Percentiles rank a stretch among this genome's conserved stretches.
Evolutionary conservation across 768 basidiomycete genomes (phyloP).

Genomic region (Ramaria sp.): DNA sequence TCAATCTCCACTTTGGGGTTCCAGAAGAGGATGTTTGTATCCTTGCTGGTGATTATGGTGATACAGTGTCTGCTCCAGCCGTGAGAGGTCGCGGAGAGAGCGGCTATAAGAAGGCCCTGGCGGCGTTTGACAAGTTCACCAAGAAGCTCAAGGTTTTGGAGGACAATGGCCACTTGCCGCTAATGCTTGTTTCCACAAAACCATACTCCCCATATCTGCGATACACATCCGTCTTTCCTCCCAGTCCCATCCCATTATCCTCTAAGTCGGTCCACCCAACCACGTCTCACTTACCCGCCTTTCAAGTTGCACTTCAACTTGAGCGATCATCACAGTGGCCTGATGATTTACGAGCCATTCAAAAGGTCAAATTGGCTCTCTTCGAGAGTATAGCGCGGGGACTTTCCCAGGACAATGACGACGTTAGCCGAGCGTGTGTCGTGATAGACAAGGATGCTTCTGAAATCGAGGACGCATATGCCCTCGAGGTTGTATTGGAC

Average conservation of each 20-base stretch:
- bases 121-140: constrained; percentile 72
- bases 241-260: constrained; percentile 50
- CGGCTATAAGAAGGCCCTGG: constrained; percentile 65
- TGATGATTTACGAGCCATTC: constrained; percentile 84
- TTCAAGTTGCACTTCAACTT: constrained; percentile 76
- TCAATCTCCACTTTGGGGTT: constrained; percentile 70
- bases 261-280: constrained; percentile 31
- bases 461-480: constrained; percentile 55
- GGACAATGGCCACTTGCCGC: constrained; percentile 48
- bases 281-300: constrained; percentile 56
- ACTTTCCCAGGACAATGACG: constrained; percentile 33
- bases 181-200: constrained; percentile 57
- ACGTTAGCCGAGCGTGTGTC: constrained; percentile 46
- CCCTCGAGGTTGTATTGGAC: constrained; percentile 68
- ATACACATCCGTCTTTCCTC: constrained; percentile 77
- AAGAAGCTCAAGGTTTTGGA: constrained; percentile 66
- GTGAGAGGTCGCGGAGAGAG: constrained; percentile 21
- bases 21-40: constrained; percentile 33
- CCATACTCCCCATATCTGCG: constrained; percentile 67
- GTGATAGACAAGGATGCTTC: constrained; percentile 39
- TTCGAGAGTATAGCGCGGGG: constrained; percentile 68
- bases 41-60: constrained; percentile 37
- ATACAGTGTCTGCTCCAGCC: constrained; percentile 12
- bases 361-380: constrained; percentile 90
- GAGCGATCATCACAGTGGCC: constrained; percentile 93